These are phyloP conservation scores for Plenodomus lindquistii DNA, from an alignment of 2,329 filamentous ascomycete genomes.

Conservation along the genomic window DNA sequence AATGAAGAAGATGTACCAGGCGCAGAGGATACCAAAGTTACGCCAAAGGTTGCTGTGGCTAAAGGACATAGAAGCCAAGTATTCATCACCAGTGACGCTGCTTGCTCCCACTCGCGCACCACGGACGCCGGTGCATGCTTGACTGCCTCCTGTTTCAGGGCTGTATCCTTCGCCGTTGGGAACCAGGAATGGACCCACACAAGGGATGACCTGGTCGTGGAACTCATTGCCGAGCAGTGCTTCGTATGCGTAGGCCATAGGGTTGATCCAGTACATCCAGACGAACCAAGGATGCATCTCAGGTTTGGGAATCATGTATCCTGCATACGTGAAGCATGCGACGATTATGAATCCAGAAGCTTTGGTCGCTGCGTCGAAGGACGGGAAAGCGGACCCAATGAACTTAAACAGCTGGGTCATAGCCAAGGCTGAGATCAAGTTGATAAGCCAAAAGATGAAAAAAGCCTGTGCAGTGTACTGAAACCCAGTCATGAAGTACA, in stretches of 20 bases:
- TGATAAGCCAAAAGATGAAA: conserved; percentile 77
- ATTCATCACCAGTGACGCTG: conserved; percentile 60
- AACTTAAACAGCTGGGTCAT: conserved; percentile 84
- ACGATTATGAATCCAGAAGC: conserved; percentile 56
- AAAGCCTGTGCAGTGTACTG: conserved; percentile 71
- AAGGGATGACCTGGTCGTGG: conserved; percentile 60
- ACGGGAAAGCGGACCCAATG: conserved; percentile 69
- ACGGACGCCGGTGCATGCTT: conserved; percentile 61
- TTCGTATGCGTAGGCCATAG: conserved; percentile 77
- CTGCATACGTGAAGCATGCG: conserved; percentile 59
- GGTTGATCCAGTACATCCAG: conserved; percentile 81
- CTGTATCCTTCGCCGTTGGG: conserved; percentile 53
- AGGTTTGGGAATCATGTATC: conserved; percentile 57
- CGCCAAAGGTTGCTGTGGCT: conserved; percentile 30
- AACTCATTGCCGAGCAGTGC: conserved; percentile 80
- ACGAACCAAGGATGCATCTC: conserved; percentile 77
- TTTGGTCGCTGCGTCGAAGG: conserved; percentile 60
- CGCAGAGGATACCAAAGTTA: conserved; percentile 50
- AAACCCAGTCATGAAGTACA: conserved; percentile 84
- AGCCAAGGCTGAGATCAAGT: conserved; percentile 48
- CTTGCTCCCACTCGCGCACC: conserved; percentile 56
- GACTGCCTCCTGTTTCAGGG: conserved; percentile 40
- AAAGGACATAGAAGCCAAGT: conserved; percentile 56
- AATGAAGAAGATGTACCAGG: conserved; percentile 50
- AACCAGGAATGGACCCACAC: conserved; percentile 55